Base-by-base conservation (phyloP, 495 filamentous ascomycete genomes). In the Extremus antarcticus region DNA sequence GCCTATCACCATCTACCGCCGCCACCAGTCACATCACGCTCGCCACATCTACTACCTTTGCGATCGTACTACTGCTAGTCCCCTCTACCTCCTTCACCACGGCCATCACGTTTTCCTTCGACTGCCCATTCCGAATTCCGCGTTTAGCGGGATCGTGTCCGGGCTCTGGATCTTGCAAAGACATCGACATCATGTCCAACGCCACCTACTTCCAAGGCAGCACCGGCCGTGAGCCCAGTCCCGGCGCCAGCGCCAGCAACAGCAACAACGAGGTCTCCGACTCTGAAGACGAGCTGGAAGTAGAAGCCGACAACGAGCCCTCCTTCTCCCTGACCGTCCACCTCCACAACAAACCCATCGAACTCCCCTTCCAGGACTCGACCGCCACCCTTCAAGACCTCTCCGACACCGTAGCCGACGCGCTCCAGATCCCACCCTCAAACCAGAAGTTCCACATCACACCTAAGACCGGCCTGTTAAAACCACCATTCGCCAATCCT, bases 401-500 rank as follows among this genome's bases (percentile, higher is more conserved):
- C 56, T 74, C 79, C 23, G 53, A 70, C 50, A 61, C 65, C 23
- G 76, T 87, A 58, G 66, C 80, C 48, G 60, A 65, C 22, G 65
- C 61, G 24, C 74, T 90, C 25, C 76, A 75, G 51, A 83, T 92
- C 54, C 84, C 86, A 2, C 58, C 70, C 22, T 61, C 73, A 10
- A 83, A 89, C 69, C 87, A 90, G 66, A 90, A 90, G 63, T 74
- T 87, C 67, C 79, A 90, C 65, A 78, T 85, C 60, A 73, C 83
- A 4, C 76, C 85, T 15, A 82, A 85, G 64, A 73, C 81, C 50
- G 83, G 86, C 40, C 69, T 86, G 51, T 74, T 83, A 41, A 85
- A 84, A 60, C 73, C 78, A 0, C 82, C 85, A 9, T 84, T 87
- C 70, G 70, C 75, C 54, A 56, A 75, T 55, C 68, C 77, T 61